Evolutionary conservation across 2,329 filamentous ascomycete species (phyloP), one percentile per base, ranked within the genome.

Genomic region (Penicillium freii): DNA sequence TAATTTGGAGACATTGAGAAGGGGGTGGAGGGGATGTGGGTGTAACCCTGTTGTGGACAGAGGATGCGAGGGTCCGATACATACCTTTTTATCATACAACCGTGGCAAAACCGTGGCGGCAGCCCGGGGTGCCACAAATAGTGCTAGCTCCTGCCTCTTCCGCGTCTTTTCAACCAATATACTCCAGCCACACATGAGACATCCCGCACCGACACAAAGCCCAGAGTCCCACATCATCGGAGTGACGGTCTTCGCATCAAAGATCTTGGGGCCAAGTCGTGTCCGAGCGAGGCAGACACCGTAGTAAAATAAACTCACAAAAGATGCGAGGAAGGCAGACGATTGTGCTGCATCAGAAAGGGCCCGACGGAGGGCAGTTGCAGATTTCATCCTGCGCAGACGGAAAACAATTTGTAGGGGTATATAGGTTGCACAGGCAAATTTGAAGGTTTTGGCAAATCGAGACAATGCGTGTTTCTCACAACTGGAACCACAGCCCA

Each of bases 231-330:
- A 84, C 79, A 81, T 82, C 69, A 80, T 74, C 6, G 82, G 81
- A 31, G 79, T 80, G 25, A 82, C 69, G 1, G 72, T 72, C 58
- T 84, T 80, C 19, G 70, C 77, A n/a, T 84, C 82, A 25, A 92
- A 76, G 13, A 93, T 23, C 34, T 71, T 82, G 0, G 91, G 91
- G 0, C 91, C 91, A 7, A 94, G 59, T 31, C 89, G 82, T 1
- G 87, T 92, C 44, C 91, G 84, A 6, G 85, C 81, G 0, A 95
- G 83, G 70, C 91, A 96, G 4, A 95, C 88, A 29, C 88, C 87
- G 71, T 95, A 95, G 77, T 92, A 95, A 72, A 93, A 94, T 11
- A 92, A 77, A 1, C 85, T 80, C 62, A 95, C 88, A 72, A 93
- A 95, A 0, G 85, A 77, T 3, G 86, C 90, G 1, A 96, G 81